Evolutionary conservation across 148 eudicot genomes (phyloP), one percentile per base, ranked within the genome.

Genomic region (Amaranthus hypochondriacus): DNA sequence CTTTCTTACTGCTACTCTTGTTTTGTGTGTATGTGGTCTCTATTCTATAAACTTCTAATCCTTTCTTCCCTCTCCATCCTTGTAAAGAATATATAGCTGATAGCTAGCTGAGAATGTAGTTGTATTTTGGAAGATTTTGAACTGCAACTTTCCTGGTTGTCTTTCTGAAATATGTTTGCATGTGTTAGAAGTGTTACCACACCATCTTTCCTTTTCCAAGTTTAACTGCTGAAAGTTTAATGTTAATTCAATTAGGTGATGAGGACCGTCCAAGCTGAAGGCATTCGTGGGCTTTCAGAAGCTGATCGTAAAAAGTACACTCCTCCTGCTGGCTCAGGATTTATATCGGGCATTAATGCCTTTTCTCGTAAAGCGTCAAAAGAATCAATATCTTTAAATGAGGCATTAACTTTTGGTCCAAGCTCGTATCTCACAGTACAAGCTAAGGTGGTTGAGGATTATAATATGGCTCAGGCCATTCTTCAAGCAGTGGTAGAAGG

Each of bases 281-380:
- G 99, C 63, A 89, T 95, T 72, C 88, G 82, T 56, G 94, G 92
- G 56, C 93, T 95, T 51, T 86, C 98, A 43, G 87, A 89, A 80
- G 83, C 87, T 69, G 94, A 95, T 76, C 93, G 97, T 73, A 86
- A 86, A 73, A 80, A 78, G 72, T 92, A 90, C 79, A 87, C 89
- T 69, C 99, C 98, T 65, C 97, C 99, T 70, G 96, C 99, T 78
- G 99, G 99, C 77, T 92, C 99, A 18, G 97, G 98, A 56, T 95
- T 92, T 75, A 87, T 90, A 68, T 83, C 96, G 56, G 98, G 96
- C 63, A 87, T 92, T 77, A 81, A 78, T 75, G 86, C 87, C 56
- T 85, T 87, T 51, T 81, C 93, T 2, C 90, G 92, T 48, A 88
- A 93, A 84, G 76, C 90, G 62, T 81, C 89, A 44, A 72, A 78